Base-by-base conservation (phyloP, 768 basidiomycete species). In the Mrakia blollopis region DNA sequence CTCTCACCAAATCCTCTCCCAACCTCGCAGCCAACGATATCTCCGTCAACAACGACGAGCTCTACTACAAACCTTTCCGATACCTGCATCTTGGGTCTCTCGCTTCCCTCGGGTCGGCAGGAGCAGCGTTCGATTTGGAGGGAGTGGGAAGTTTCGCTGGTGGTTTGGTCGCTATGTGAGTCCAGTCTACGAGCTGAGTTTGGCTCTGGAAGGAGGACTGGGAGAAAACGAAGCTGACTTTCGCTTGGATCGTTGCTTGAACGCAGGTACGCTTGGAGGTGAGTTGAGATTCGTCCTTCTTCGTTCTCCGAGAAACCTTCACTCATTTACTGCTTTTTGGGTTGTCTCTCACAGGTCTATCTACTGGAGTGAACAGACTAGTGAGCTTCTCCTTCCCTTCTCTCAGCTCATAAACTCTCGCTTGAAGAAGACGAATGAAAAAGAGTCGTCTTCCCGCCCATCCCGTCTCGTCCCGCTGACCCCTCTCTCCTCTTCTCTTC, bases 281-380 rank as follows among this genome's bases (percentile, higher is more conserved):
- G 68, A 78, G 32, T 10, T 7, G 50, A 52, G 32, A 47, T 50
- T 50, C 47, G 47, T 50, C 47, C 18, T 50, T 50, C 47, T 50
- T 50, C 47, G 18, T 2, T 50, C 47, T 50, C 21, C 18, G 16
- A 18, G 47, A 44, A 63, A 63, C 30, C 3, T 72, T 61, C 35
- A 35, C 63, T 25, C 35, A 73, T 23, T 47, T 21, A 8, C 52
- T 21, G n/a, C 13, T 62, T 68, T 35, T 47, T 71, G 10, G 63
- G 16, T 74, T 28, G 25, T 35, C 16, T 78, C 21, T 21, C 50
- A 32, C 57, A 21, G 62, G 32, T 82, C 81, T 1, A 86, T 98
- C 35, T 99, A 99, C 84, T 98, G 95, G 93, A 95, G 90, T 80
- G 97, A 98, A 39, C 35, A 39, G 39, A 35, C 35, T 41, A 25